These are phyloP conservation scores for Phytophthora niederhauseri DNA, from an alignment of 352 stramenopile genomes.

Conservation along the genomic window DNA sequence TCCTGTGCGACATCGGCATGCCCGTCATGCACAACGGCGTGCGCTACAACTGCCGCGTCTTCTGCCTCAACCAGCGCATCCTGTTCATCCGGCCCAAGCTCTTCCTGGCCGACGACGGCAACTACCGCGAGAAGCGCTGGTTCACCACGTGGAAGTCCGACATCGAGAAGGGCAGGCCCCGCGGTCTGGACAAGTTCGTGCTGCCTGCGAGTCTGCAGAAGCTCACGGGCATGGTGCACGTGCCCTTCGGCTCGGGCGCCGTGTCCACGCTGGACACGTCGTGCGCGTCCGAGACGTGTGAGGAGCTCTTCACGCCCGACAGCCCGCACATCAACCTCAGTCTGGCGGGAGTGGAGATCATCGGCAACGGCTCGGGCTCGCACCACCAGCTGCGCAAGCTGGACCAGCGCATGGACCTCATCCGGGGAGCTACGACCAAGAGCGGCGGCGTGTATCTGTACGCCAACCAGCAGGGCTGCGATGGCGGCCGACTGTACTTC, in stretches of 20 bases:
- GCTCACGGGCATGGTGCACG: slow-evolving; percentile 72
- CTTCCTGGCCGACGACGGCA: slow-evolving; percentile 96
- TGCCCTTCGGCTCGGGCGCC: slow-evolving; percentile 85
- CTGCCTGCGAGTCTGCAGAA: slow-evolving; percentile 87
- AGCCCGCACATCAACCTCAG: slow-evolving; percentile 95
- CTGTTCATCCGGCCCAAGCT: slow-evolving; percentile 96
- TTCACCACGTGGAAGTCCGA: slow-evolving; percentile 87
- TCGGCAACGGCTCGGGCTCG: slow-evolving; percentile 97
- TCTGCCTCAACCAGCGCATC: slow-evolving; percentile 94
- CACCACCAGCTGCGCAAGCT: slow-evolving; percentile 98
- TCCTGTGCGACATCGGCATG: slow-evolving; percentile 99
- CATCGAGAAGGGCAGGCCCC: slow-evolving; percentile 26
- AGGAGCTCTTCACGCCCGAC: slow-evolving; percentile 98
- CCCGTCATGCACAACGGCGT: slow-evolving; percentile 95
- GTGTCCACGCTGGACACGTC: slow-evolving; percentile 89
- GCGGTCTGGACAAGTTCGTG: slow-evolving; percentile 74
- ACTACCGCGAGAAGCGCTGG: slow-evolving; percentile 97
- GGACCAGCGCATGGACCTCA: slow-evolving; percentile 92
- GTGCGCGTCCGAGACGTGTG: slow-evolving; percentile 95
- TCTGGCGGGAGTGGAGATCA: slow-evolving; percentile 97
- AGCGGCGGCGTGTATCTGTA: slow-evolving; percentile 99
- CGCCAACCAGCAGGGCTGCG: slow-evolving; percentile 97
- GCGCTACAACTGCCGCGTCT: slow-evolving; percentile 98
- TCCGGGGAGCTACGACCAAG: slow-evolving; percentile 92
- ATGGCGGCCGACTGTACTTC: slow-evolving; percentile 97